Evolutionary conservation across 139 green algal species (phyloP).

Genomic region (Yamagishiella unicocca): DNA sequence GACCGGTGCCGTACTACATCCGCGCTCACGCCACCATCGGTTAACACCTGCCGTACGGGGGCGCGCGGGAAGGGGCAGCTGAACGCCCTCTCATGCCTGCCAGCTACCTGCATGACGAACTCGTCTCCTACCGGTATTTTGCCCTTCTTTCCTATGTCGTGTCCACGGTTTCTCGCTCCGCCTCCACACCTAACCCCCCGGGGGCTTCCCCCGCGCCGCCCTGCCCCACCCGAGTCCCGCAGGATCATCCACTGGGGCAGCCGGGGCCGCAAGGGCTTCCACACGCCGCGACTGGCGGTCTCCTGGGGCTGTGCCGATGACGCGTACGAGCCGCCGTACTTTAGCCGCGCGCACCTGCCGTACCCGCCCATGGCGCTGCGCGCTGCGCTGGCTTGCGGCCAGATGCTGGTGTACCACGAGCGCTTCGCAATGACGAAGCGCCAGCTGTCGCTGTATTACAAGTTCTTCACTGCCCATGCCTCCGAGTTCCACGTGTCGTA

Average conservation of each 20-base stretch:
- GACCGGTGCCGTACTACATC: too few relatives aligned
- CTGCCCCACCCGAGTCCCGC: not conserved
- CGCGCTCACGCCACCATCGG: too few relatives aligned
- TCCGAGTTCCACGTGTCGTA: conserved; percentile 57
- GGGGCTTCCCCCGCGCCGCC: too few relatives aligned
- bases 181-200: too few relatives aligned
- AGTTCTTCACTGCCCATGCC: conserved; percentile 49
- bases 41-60: too few relatives aligned
- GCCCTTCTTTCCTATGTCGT: too few relatives aligned
- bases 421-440: conserved; percentile 60
- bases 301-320: conserved; percentile 67
- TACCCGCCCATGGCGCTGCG: conserved; percentile 59
- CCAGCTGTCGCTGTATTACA: conserved; percentile 64
- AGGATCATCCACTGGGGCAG: conserved; percentile 79
- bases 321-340: conserved; percentile 71
- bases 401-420: conserved; percentile 79
- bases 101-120: too few relatives aligned
- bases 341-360: conserved; percentile 60
- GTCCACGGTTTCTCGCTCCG: too few relatives aligned
- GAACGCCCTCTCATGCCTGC: too few relatives aligned
- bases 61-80: too few relatives aligned
- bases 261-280: conserved; percentile 56
- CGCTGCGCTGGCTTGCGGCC: conserved; percentile 57
- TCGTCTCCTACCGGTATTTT: too few relatives aligned
- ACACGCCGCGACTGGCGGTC: conserved; percentile 64